Percentiles rank a stretch among this genome's conserved stretches.
Conservation (phyloP, 2,329 filamentous ascomycete species). For the Bipolaris sorokiniana region DNA sequence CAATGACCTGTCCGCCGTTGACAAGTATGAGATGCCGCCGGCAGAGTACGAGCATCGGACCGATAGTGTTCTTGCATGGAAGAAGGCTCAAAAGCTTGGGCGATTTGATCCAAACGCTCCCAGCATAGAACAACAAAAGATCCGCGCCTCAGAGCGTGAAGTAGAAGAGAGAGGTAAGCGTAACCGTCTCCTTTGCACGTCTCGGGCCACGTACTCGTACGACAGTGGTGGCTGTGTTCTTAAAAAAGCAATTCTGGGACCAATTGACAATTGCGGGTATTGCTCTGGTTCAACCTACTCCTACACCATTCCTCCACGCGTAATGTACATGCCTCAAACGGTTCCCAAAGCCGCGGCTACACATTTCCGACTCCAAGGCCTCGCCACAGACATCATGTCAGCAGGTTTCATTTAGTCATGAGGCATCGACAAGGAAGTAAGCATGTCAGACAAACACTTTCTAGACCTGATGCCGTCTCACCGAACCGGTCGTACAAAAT, state of each 20-base stretch:
- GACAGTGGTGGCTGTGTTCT: constrained; percentile 20
- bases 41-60: constrained; percentile 84
- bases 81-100: constrained; percentile 92
- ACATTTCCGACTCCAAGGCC: constrained; percentile 15
- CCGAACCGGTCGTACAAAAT: constrained; percentile 9
- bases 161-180: constrained; percentile 69
- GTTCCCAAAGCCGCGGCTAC: constrained; percentile 26
- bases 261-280: constrained; percentile 9
- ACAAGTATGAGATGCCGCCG: constrained; percentile 89
- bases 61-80: constrained; percentile 93
- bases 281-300: constrained; percentile 15
- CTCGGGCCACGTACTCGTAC: constrained; percentile 23
- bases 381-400: not conserved
- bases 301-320: constrained; percentile 3
- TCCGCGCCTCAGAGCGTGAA: constrained; percentile 71
- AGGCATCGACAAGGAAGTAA: constrained; percentile 15
- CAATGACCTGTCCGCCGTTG: constrained; percentile 78
- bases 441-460: constrained; percentile 8
- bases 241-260: constrained; percentile 27
- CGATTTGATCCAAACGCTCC: constrained; percentile 90
- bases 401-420: constrained; percentile 30
- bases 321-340: constrained; percentile 25
- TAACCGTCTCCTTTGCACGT: constrained; percentile 16
- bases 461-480: constrained; percentile 6
- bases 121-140: constrained; percentile 73